These are phyloP conservation scores for Coprinellus aureogranulatus DNA, from an alignment of 768 basidiomycete species.

Conservation along the genomic window DNA sequence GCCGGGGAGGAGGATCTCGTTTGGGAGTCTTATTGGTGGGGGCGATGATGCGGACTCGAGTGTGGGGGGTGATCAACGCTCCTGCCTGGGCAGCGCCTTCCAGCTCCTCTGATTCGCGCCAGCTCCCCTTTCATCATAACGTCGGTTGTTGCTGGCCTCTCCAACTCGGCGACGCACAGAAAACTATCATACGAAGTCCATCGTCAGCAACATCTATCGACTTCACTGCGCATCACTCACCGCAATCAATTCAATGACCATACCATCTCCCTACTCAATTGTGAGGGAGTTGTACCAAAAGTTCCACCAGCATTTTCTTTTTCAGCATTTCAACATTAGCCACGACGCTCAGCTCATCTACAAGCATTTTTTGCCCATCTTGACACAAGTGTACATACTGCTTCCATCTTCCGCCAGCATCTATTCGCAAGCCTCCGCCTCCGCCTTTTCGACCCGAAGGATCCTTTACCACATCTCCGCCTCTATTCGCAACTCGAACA, in stretches of 20 bases:
- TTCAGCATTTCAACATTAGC: neutral
- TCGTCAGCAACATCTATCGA: neutral
- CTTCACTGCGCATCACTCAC: neutral
- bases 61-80: conserved; percentile 29
- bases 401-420: neutral
- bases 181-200: neutral
- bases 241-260: neutral
- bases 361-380: neutral
- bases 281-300: conserved; percentile 1
- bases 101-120: conserved; percentile 23
- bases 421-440: neutral
- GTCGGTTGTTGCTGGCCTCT: neutral
- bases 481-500: neutral
- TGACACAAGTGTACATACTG: neutral
- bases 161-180: neutral
- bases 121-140: neutral
- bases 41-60: conserved; percentile 37
- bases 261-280: neutral
- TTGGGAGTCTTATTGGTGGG: conserved; percentile 48
- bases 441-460: neutral
- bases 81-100: conserved; percentile 66
- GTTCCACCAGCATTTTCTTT: neutral
- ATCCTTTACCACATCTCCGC: neutral
- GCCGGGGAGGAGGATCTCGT: conserved; percentile 62
- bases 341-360: neutral